These are phyloP conservation scores for Nannizzia gypsea DNA, from an alignment of 2,329 filamentous ascomycete species.

Conservation along the genomic window DNA sequence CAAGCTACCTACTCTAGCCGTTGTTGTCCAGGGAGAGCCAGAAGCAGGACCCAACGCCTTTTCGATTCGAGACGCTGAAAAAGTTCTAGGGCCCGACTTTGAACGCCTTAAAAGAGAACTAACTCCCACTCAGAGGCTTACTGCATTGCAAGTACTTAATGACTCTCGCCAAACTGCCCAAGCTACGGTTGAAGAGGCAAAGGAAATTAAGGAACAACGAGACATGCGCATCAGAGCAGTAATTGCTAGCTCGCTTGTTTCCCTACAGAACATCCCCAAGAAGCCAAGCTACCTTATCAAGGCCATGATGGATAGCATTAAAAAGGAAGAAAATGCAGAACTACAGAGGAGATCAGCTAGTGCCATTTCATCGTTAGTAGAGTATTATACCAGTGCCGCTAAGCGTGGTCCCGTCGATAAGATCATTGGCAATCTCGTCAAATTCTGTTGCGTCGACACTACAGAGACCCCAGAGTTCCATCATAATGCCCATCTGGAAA, in stretches of 20 bases:
- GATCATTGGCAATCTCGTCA: slow-evolving; percentile 87
- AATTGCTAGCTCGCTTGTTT: slow-evolving; percentile 75
- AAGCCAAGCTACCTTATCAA: slow-evolving; percentile 90
- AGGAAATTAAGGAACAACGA: slow-evolving; percentile 62
- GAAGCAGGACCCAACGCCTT: slow-evolving; percentile 90
- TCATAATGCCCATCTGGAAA: slow-evolving; percentile 64
- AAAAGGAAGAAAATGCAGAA: slow-evolving; percentile 81
- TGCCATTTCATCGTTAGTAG: slow-evolving; percentile 75
- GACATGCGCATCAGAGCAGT: slow-evolving; percentile 79
- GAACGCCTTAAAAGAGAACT: slow-evolving; percentile 81
- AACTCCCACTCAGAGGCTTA: slow-evolving; percentile 74
- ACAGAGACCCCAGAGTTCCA: slow-evolving; percentile 94
- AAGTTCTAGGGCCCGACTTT: slow-evolving; percentile 73
- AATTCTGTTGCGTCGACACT: slow-evolving; percentile 95
- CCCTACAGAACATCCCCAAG: slow-evolving; percentile 79
- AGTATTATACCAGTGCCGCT: slow-evolving; percentile 67
- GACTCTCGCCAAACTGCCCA: slow-evolving; percentile 63
- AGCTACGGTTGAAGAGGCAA: slow-evolving; percentile 67
- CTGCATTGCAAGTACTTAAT: slow-evolving; percentile 64
- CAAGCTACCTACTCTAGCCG: slow-evolving; percentile 68
- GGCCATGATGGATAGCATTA: slow-evolving; percentile 95
- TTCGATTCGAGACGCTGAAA: slow-evolving; percentile 75
- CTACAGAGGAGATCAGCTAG: slow-evolving; percentile 76
- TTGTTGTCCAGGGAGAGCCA: slow-evolving; percentile 85
- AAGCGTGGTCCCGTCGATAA: slow-evolving; percentile 85